phyloP scores from a whole-genome alignment of 345 rosid species.

The Aurinia saxatilis region DNA sequence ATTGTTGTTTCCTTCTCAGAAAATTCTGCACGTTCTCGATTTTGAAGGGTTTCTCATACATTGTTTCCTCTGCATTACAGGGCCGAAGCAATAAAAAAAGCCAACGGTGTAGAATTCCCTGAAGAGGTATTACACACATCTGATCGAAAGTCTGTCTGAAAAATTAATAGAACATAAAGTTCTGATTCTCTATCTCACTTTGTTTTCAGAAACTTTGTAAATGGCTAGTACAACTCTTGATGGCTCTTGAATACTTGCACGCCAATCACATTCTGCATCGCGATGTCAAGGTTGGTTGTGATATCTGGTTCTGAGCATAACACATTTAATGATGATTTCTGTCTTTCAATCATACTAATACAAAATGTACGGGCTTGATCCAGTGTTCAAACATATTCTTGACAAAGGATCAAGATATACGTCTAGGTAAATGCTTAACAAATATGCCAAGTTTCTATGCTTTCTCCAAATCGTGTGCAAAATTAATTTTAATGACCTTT shows the following conservation, averaged over 20 bases:
- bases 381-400: conserved; percentile 96
- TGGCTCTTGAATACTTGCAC: conserved; percentile 98
- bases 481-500: not conserved
- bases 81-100: conserved; percentile 96
- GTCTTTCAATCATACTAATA: not conserved
- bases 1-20: conserved; percentile 27
- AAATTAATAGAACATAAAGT: not conserved
- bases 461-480: not conserved
- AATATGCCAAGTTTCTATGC: not conserved
- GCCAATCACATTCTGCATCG: conserved; percentile 91
- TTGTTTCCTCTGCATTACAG: conserved; percentile 34
- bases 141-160: not conserved
- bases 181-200: conserved; percentile 8
- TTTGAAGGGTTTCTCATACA: conserved; percentile 7
- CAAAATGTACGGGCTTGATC: not conserved
- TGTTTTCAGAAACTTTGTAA: conserved; percentile 77
- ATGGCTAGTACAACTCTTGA: conserved; percentile 91
- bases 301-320: not conserved
- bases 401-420: conserved; percentile 84
- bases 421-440: conserved; percentile 59
- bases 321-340: not conserved
- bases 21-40: conserved; percentile 2
- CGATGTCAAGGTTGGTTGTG: conserved; percentile 80
- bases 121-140: conserved; percentile 47
- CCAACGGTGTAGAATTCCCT: conserved; percentile 59